These are phyloP conservation scores for Vicia sativa DNA, from an alignment of 306 rosid species.

Conservation along the genomic window DNA sequence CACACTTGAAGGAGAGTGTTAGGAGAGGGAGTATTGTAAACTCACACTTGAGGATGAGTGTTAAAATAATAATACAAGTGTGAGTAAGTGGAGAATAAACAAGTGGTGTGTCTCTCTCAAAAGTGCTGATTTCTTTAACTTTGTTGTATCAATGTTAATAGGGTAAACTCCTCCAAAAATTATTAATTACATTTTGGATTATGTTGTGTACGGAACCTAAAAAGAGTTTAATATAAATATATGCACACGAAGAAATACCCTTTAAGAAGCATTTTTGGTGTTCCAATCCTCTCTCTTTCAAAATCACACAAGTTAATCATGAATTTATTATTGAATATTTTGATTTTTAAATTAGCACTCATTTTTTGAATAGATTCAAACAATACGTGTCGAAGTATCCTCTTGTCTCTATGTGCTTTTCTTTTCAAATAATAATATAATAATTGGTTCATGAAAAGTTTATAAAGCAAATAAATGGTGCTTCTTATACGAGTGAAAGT, in stretches of 20 bases:
- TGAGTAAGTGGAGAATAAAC: too few relatives aligned
- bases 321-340: constrained; percentile 8
- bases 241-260: background rate
- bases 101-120: too few relatives aligned
- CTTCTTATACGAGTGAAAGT: constrained; percentile 39
- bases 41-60: too few relatives aligned
- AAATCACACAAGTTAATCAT: constrained; percentile 23
- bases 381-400: background rate
- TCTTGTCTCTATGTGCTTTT: background rate
- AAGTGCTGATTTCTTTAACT: too few relatives aligned
- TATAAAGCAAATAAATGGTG: constrained; percentile 21
- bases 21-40: too few relatives aligned
- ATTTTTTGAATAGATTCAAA: constrained; percentile 7
- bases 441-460: constrained; percentile 1
- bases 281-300: background rate
- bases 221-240: background rate
- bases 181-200: too few relatives aligned
- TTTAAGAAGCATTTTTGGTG: background rate
- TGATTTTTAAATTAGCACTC: constrained; percentile 5
- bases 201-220: background rate
- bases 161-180: too few relatives aligned
- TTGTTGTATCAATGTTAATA: too few relatives aligned
- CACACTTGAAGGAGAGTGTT: too few relatives aligned
- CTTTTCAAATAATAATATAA: constrained; percentile 2
- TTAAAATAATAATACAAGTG: too few relatives aligned